Evolutionary conservation across 164 flowering plant species (phyloP), one percentile per base, ranked within the genome.

Genomic region (Cinnamomum chago): DNA sequence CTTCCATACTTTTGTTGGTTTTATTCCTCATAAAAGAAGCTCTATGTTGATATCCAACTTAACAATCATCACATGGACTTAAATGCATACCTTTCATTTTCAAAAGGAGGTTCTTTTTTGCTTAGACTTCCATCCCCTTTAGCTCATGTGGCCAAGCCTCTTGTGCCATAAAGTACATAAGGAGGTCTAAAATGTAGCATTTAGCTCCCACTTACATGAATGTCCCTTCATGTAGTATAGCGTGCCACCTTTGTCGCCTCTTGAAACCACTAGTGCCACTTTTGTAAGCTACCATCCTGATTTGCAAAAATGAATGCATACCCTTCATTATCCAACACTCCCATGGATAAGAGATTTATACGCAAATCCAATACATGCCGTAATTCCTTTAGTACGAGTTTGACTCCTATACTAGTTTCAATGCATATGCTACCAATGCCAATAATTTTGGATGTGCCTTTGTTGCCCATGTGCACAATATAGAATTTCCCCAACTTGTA

Each of bases 51-150:
- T 70, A 50, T 50, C 72, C 14, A 50, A 23, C n/a, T 25, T 20
- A 70, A 70, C 62, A 70, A 70, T 70, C 24, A 51, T 70, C 62
- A 70, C 30, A 70, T n/a, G 28, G n/a, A 52, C 13, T 22, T 50
- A 70, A 50, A 15, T 50, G 62, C 14, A 17, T 25, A 70, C 62
- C 28, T 60, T 50, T 70, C 3, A 5, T 22, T 25, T 24, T 24
- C 6, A 18, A 20, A 60, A 50, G 25, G 28, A 27, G 28, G 2
- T 27, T 27, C 28, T 65, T 65, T 33, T 7, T 65, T 65, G 67
- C 10, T 0, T 22, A 51, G 18, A 70, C 20, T 15, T 70, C 2
- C 3, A 70, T 50, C 11, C 14, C 5, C 3, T 22, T 70, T 70
- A 27, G 50, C 28, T 70, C 72, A 24, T 70, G 30, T 70, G 72